A percentile compares a stretch with the other conserved stretches of the same genome.
Evolutionary conservation across 179 eudicot species (phyloP).

Genomic region (Corrigiola litoralis): DNA sequence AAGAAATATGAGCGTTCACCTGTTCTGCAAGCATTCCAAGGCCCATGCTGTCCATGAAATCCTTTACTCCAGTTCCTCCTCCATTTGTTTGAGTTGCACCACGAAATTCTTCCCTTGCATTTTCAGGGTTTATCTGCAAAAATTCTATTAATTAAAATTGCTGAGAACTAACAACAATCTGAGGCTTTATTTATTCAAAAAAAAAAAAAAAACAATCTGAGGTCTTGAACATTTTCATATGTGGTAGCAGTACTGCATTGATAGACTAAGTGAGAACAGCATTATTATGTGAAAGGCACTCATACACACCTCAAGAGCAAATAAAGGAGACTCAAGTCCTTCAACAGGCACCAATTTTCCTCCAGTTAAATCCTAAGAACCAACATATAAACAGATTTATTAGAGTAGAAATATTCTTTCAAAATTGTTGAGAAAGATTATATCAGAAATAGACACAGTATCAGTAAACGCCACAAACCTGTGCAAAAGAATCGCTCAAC

Average conservation of each 20-base stretch:
- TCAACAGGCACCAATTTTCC: slow-evolving; percentile 85
- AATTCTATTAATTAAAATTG: slow-evolving; percentile 20
- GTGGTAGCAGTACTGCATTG: neutral
- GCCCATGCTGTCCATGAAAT: slow-evolving; percentile 98
- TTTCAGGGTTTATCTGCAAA: slow-evolving; percentile 91
- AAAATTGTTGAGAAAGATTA: neutral
- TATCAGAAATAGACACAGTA: too few species aligned
- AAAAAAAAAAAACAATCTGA: neutral
- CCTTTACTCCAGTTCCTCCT: slow-evolving; percentile 88
- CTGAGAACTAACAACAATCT: slow-evolving; percentile 1
- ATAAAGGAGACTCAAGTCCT: slow-evolving; percentile 77
- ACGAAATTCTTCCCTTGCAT: slow-evolving; percentile 92
- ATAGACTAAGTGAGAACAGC: neutral
- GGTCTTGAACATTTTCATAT: neutral
- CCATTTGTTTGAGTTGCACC: slow-evolving; percentile 54
- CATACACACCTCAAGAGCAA: slow-evolving; percentile 79
- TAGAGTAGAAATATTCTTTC: neutral
- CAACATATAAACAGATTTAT: slow-evolving; percentile 5
- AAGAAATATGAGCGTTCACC: slow-evolving; percentile 32
- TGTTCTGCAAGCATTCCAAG: slow-evolving; percentile 88
- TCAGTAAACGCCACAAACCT: slow-evolving; percentile 60
- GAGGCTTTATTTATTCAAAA: too few species aligned
- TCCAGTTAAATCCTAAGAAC: slow-evolving; percentile 75
- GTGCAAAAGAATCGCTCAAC: slow-evolving; percentile 93
- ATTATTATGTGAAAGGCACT: neutral